Evolutionary conservation across 768 basidiomycete genomes (phyloP), one percentile per base, ranked within the genome.

Genomic region (Trametes sanguinea): DNA sequence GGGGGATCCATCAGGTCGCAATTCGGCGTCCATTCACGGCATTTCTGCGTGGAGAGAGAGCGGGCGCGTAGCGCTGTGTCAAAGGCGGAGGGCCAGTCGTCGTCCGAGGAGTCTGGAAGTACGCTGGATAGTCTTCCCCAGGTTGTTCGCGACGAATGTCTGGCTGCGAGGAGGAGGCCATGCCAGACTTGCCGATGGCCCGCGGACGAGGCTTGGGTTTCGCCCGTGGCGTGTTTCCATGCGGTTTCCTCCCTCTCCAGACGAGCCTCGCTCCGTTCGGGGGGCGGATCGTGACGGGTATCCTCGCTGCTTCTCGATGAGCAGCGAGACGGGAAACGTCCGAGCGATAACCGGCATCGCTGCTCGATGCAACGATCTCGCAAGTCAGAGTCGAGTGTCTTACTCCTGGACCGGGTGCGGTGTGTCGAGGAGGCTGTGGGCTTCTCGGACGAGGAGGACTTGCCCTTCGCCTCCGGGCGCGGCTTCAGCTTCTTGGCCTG

Each of bases 341-440:
- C 16, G 63, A 60, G 42, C 42, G 32, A 22, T 48, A 43, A 6
- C 47, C 57, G 5, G 54, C 51, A 14, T 60, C 63, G 50, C 58
- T 64, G 54, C 63, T 64, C 9, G 54, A 51, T 14, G 51, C 52
- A 40, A 59, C 58, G 10, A 51, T 39, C 8, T 39, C 53, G 37
- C 46, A 32, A 4, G n/a, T 37, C 51, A 13, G 57, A 50, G 1
- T 53, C 62, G 9, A 35, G 33, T 4, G 47, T 10, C 10, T 29
- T 58, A 45, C 53, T 55, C 35, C 32, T 50, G 17, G 51, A 43
- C 9, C 61, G 51, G 14, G 40, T 16, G 27, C 58, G 57, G 8
- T 32, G 6, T 6, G 6, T 29, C 32, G 53, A 10, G 1, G 51
- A 11, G 2, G 50, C 22, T 14, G 51, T 58, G 4, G 57, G 14